Percentiles rank a stretch among this genome's conserved stretches.
Conservation (phyloP, 108 stramenopile species). For the Nitzschia palea region DNA sequence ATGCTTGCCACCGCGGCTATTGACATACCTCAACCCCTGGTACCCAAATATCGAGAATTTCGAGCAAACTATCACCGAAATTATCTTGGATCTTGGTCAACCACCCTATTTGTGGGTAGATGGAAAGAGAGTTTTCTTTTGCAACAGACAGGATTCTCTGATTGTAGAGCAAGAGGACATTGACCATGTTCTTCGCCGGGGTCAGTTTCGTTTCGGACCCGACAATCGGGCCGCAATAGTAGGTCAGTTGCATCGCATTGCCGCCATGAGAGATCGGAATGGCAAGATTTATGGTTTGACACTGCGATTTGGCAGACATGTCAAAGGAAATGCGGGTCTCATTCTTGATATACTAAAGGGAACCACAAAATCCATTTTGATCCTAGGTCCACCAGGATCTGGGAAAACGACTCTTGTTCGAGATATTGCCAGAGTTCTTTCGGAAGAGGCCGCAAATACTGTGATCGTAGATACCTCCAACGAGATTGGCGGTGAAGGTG, state of each 20-base stretch:
- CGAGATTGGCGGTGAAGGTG: constrained; percentile 70
- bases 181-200: constrained; percentile 3
- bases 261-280: constrained; percentile 24
- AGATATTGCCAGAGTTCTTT: constrained; percentile 40
- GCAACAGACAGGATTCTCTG: not conserved
- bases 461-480: constrained; percentile 60
- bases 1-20: no score
- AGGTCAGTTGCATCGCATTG: constrained; percentile 37
- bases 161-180: constrained; percentile 11
- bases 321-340: constrained; percentile 46
- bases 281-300: constrained; percentile 46
- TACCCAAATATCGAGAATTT: no score
- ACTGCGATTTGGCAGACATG: constrained; percentile 45
- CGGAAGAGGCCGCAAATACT: constrained; percentile 36
- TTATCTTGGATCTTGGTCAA: constrained; percentile 26
- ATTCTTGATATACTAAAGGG: constrained; percentile 42
- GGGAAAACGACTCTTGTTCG: constrained; percentile 47
- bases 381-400: constrained; percentile 41
- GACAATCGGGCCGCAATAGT: constrained; percentile 44
- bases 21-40: no score
- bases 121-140: constrained; percentile 18
- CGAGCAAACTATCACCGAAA: constrained; percentile 9
- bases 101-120: constrained; percentile 28
- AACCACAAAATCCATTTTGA: constrained; percentile 20
- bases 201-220: constrained; percentile 19